phyloP scores from a whole-genome alignment of 805 yeast species.

The Spathaspora girioi region DNA sequence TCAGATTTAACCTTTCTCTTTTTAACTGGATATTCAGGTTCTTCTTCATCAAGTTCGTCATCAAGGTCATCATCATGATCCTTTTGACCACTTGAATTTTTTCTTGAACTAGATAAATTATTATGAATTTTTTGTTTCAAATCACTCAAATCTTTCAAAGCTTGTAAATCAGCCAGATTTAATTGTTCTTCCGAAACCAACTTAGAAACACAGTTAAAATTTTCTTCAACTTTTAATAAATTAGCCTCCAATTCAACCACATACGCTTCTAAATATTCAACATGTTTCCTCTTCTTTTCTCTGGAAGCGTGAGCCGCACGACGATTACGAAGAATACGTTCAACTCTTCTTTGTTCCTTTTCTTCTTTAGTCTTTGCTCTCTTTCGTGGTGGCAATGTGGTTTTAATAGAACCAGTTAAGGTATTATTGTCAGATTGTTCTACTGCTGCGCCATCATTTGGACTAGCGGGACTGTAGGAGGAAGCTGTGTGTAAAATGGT shows the following conservation, averaged over 20 bases:
- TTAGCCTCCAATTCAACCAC: conserved; percentile 42
- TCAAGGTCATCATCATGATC: conserved; percentile 5
- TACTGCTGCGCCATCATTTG: neutral
- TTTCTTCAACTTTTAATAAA: conserved; percentile 19
- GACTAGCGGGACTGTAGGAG: neutral
- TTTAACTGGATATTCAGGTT: neutral
- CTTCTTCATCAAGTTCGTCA: conserved; percentile 6
- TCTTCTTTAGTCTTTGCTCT: conserved; percentile 96
- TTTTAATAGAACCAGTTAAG: conserved; percentile 19
- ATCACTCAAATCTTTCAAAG: conserved; percentile 16
- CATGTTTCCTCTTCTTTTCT: conserved; percentile 91
- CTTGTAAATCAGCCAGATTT: conserved; percentile 5
- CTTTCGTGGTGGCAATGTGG: conserved; percentile 85
- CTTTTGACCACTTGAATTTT: neutral
- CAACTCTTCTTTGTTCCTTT: conserved; percentile 93
- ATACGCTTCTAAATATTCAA: conserved; percentile 74
- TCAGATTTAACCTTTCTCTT: conserved; percentile 3
- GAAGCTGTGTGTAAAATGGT: neutral
- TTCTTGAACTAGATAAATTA: conserved; percentile 16
- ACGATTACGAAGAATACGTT: conserved; percentile 87
- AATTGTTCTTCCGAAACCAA: conserved; percentile 11
- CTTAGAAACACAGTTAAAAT: conserved; percentile 17
- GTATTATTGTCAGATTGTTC: neutral
- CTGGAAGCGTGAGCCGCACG: conserved; percentile 97
- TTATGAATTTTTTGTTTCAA: conserved; percentile 25